A percentile compares a stretch with the other conserved stretches of the same genome.
phyloP scores from a whole-genome alignment of 2,329 filamentous ascomycete species.

The Colletotrichum gloeosporioides region DNA sequence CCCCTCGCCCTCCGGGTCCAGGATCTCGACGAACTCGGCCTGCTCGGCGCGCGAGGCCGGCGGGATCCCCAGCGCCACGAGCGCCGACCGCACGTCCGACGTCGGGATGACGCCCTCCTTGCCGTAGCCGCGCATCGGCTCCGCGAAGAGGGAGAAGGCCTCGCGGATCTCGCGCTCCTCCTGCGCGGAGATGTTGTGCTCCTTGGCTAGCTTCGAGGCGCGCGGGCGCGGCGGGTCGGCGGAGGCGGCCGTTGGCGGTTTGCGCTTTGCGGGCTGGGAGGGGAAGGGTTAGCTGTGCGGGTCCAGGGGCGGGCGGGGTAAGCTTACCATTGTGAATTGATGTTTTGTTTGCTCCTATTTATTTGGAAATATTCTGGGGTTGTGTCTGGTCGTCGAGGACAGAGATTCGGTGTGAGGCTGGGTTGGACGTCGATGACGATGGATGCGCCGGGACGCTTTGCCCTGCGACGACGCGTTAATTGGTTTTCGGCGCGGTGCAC shows the following conservation, averaged over 20 bases:
- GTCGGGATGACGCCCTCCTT: constrained; percentile 74
- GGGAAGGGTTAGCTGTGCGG: not conserved
- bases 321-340: not conserved
- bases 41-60: constrained; percentile 71
- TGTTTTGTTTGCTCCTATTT: not conserved
- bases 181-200: constrained; percentile 82
- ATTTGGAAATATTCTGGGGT: not conserved
- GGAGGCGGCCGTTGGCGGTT: constrained; percentile 37
- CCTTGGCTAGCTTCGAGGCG: constrained; percentile 88
- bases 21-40: constrained; percentile 75
- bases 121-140: constrained; percentile 63
- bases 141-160: constrained; percentile 83
- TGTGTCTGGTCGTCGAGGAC: not conserved
- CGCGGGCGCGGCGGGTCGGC: constrained; percentile 48
- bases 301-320: too few species aligned
- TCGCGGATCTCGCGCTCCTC: constrained; percentile 92
- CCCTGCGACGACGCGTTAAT: constrained; percentile 17
- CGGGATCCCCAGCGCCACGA: constrained; percentile 81
- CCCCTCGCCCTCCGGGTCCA: constrained; percentile 84
- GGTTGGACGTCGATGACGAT: constrained; percentile 6
- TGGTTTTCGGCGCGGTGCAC: not conserved
- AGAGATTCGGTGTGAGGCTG: not conserved
- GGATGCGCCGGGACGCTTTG: not conserved
- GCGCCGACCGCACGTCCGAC: constrained; percentile 71
- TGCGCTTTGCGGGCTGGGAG: constrained; percentile 60